Percentiles rank a stretch among this genome's conserved stretches.
phyloP scores from a whole-genome alignment of 176 grass and related monocot species.

The Poa annua region DNA sequence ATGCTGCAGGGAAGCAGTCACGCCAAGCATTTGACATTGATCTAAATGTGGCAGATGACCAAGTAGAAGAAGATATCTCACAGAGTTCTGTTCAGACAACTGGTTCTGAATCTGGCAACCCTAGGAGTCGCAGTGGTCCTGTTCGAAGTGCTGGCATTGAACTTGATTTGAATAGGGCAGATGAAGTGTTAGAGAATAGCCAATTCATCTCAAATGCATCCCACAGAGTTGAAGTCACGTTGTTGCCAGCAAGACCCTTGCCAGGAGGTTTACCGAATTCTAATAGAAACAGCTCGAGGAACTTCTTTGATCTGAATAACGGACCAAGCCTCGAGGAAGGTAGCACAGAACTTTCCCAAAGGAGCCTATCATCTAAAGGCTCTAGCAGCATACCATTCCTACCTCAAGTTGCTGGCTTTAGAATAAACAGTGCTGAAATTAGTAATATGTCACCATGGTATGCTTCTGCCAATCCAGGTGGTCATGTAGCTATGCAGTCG shows the following conservation, averaged over 20 bases:
- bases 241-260: constrained; percentile 48
- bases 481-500: constrained; percentile 62
- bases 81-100: constrained; percentile 57
- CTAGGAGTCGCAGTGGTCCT: constrained; percentile 38
- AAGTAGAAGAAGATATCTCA: constrained; percentile 55
- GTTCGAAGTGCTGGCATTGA: constrained; percentile 54
- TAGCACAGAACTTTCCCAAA: constrained; percentile 53
- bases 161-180: constrained; percentile 75
- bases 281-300: constrained; percentile 49
- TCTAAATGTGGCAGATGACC: constrained; percentile 81
- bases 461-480: constrained; percentile 48
- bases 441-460: constrained; percentile 73
- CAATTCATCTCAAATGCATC: constrained; percentile 43
- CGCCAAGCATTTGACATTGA: constrained; percentile 65
- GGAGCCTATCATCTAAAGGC: constrained; percentile 50
- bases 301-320: constrained; percentile 90
- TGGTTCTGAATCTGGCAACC: constrained; percentile 52
- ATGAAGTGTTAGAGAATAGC: constrained; percentile 61
- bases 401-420: constrained; percentile 56
- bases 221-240: constrained; percentile 51
- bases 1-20: constrained; percentile 52
- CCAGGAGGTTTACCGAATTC: constrained; percentile 42
- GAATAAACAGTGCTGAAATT: constrained; percentile 56
- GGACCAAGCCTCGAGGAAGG: constrained; percentile 76
- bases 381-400: constrained; percentile 50